Evolutionary conservation across 495 filamentous ascomycete species (phyloP), one percentile per base, ranked within the genome.

Genomic region (Jackrogersella multiformis): DNA sequence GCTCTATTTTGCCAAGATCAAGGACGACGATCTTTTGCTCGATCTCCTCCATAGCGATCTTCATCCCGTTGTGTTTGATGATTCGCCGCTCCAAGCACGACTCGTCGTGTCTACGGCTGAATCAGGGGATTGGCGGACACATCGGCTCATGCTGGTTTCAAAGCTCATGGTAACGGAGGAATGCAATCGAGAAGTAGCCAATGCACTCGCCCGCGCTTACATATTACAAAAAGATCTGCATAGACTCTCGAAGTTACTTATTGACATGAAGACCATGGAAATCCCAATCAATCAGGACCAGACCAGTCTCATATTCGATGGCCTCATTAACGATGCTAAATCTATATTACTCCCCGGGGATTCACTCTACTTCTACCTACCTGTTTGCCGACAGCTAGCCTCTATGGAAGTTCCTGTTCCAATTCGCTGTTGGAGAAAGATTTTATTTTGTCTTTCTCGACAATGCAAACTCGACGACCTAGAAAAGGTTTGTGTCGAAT

Each of bases 11-110:
- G 87, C 87, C 8, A 64, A 61, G 5, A 78, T 85, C 55, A 79
- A 84, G 5, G 83, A 89, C 12, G 76, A 79, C 1, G 81, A 85
- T 4, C 74, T 89, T 48, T 79, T 94, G 9, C 74, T 82, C 10
- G 80, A 84, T 57, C 69, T 96, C 2, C 70, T 94, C 1, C 68
- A 81, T 20, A 89, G 85, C 51, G 91, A 94, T 68, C 86, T 92
- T 42, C 91, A 95, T 74, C 90, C 90, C 0, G 90, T 93, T 61
- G 80, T 85, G 4, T 85, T 91, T 21, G 90, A 92, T 55, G 87
- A 96, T 73, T 45, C 46, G 0, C 38, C 77, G 1, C 66, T 87
- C 2, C 90, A 91, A 69, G 84, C 88, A 8, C 48, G 20, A 1
- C 64, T 78, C 18, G 20, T 78, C 13, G 42, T 61, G 5, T 66